Evolutionary conservation across 495 filamentous ascomycete genomes (phyloP).

Genomic region (Tricharina praecox): DNA sequence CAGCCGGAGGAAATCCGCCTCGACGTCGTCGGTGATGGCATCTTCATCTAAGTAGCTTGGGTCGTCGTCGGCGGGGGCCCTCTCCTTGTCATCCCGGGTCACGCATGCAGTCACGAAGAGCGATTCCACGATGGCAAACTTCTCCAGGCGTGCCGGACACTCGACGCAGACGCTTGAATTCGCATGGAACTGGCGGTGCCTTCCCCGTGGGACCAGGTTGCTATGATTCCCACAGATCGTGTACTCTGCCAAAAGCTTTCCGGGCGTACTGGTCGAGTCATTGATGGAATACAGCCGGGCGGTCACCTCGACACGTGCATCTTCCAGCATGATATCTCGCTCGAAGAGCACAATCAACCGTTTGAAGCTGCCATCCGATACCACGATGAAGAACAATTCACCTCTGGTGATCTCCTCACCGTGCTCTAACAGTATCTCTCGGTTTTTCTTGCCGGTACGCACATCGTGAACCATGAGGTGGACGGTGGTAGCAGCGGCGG

Average conservation of each 20-base stretch:
- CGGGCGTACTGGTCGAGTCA: conserved; percentile 6
- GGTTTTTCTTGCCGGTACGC: conserved; percentile 9
- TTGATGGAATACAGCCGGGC: conserved; percentile 16
- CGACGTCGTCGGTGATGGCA: not conserved
- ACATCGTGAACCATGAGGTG: conserved; percentile 17
- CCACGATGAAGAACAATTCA: conserved; percentile 19
- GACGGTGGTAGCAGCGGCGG: not conserved
- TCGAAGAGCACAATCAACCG: conserved; percentile 9
- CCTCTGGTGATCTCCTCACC: conserved; percentile 17
- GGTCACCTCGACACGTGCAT: conserved; percentile 10
- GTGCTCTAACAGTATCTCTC: conserved; percentile 12
- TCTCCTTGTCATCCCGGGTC: not conserved
- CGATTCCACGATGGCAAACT: conserved; percentile 17
- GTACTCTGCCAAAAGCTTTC: conserved; percentile 16
- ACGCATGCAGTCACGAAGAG: conserved; percentile 9
- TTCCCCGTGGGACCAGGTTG: not conserved
- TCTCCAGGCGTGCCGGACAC: conserved; percentile 17
- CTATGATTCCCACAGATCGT: conserved; percentile 10
- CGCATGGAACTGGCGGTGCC: conserved; percentile 4
- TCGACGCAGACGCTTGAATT: conserved; percentile 16
- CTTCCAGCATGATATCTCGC: conserved; percentile 10
- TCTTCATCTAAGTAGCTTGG: conserved; percentile 3
- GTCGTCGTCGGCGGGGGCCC: conserved; percentile 8
- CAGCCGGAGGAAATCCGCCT: conserved; percentile 6
- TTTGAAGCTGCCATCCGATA: conserved; percentile 14